Evolutionary conservation across 176 grass and related monocot genomes (phyloP).

Genomic region (Triticum turgidum): DNA sequence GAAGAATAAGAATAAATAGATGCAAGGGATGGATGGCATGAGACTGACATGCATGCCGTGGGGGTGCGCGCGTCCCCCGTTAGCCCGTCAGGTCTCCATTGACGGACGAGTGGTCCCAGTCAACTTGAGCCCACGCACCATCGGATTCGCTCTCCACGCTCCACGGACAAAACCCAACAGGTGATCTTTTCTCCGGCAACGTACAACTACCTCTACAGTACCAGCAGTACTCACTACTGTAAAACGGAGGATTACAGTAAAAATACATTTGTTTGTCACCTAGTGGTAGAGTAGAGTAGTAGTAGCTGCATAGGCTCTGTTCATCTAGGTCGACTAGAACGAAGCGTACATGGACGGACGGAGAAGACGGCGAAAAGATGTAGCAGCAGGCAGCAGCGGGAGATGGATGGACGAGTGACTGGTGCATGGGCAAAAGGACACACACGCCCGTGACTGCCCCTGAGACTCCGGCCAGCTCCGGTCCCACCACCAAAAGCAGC

Average conservation of each 20-base stretch:
- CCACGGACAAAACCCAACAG: background rate
- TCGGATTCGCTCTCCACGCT: background rate
- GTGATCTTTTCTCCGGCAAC: background rate
- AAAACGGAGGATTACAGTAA: background rate
- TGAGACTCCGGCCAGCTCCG: background rate
- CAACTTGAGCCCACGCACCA: background rate
- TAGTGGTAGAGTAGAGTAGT: too few relatives aligned
- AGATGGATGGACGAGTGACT: background rate
- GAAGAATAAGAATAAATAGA: background rate
- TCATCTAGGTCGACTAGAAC: background rate
- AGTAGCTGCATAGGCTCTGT: background rate
- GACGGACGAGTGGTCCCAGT: background rate
- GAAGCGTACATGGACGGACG: background rate
- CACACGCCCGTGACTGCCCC: background rate
- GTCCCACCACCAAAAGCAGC: background rate
- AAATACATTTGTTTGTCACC: background rate
- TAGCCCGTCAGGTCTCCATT: background rate
- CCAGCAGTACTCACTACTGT: too few relatives aligned
- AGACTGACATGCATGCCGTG: background rate
- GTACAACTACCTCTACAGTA: too few relatives aligned
- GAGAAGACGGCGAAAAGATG: background rate
- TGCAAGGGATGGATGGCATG: background rate
- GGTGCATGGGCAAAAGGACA: conserved; percentile 6
- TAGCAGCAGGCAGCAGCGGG: background rate
- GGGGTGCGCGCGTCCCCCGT: background rate